Evolutionary conservation across 108 stramenopile species (phyloP).

Genomic region (Conticribra guillardii): DNA sequence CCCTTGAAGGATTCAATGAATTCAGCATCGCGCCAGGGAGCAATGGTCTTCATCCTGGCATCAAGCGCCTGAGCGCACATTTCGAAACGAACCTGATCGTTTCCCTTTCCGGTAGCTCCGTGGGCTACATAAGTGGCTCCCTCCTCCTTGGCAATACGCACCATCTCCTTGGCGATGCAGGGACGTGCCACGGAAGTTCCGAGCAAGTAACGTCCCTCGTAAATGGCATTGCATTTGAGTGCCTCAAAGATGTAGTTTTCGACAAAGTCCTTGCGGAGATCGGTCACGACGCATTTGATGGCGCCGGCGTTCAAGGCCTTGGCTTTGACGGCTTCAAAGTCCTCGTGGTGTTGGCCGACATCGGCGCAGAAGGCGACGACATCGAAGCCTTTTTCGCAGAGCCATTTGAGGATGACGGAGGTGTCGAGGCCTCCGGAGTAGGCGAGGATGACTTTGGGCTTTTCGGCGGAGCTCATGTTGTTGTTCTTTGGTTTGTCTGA

Average conservation of each 20-base stretch:
- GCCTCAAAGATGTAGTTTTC: constrained; percentile 95
- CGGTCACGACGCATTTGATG: constrained; percentile 88
- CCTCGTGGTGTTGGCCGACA: constrained; percentile 92
- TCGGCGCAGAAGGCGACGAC: constrained; percentile 97
- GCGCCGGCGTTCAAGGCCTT: constrained; percentile 90
- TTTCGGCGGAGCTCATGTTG: constrained; percentile 53
- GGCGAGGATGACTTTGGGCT: constrained; percentile 93
- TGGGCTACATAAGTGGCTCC: constrained; percentile 93
- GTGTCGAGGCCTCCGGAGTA: constrained; percentile 99
- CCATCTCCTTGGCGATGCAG: constrained; percentile 98
- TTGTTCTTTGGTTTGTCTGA: background rate
- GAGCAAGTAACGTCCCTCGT: constrained; percentile 92
- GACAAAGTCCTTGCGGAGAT: constrained; percentile 96
- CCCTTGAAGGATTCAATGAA: constrained; percentile 95
- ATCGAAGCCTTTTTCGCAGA: constrained; percentile 97
- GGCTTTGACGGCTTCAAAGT: constrained; percentile 85
- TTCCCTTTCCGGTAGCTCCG: constrained; percentile 99
- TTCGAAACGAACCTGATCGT: constrained; percentile 99
- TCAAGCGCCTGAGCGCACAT: constrained; percentile 98
- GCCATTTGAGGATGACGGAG: constrained; percentile 98
- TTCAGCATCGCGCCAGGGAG: constrained; percentile 98
- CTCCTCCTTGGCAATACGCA: constrained; percentile 94
- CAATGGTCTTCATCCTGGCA: constrained; percentile 93
- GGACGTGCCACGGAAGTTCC: constrained; percentile 98
- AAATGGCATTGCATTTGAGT: constrained; percentile 95